phyloP scores from a whole-genome alignment of 139 green algal genomes.

The Yamagishiella unicocca region DNA sequence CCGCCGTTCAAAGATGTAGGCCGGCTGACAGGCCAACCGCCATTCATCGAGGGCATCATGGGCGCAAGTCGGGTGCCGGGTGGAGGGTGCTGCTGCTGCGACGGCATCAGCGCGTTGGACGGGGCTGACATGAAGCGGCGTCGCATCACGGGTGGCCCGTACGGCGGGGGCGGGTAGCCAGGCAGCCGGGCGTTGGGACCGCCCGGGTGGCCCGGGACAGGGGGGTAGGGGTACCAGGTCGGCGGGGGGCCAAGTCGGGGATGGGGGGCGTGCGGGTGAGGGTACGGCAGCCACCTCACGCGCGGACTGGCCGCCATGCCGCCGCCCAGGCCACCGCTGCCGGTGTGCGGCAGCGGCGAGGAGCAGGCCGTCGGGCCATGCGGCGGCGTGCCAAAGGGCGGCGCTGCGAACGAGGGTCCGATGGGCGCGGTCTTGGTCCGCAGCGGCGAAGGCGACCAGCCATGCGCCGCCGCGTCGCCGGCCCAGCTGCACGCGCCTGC shows the following conservation, averaged over 20 bases:
- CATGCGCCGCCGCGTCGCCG: no score
- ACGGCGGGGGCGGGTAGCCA: background rate
- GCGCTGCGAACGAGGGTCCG: no score
- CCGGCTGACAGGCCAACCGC: no score
- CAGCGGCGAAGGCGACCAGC: background rate
- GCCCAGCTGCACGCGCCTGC: no score
- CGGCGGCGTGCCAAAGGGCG: no score
- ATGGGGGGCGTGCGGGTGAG: background rate
- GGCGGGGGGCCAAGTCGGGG: background rate
- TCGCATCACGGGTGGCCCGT: background rate
- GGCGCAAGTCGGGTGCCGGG: no score
- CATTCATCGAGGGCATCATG: no score
- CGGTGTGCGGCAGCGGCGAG: background rate
- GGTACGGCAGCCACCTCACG: conserved; percentile 7
- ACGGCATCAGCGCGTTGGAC: background rate
- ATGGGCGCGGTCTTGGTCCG: background rate
- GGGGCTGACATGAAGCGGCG: conserved; percentile 12
- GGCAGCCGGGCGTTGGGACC: background rate
- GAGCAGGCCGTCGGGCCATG: no score
- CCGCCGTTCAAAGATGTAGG: no score
- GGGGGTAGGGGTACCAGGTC: conserved; percentile 10
- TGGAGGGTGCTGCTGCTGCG: background rate
- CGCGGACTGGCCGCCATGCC: background rate
- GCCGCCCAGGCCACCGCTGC: background rate
- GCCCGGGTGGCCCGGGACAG: background rate